Evolutionary conservation across 2,329 filamentous ascomycete genomes (phyloP).

Genomic region (Passalora sequoiae): DNA sequence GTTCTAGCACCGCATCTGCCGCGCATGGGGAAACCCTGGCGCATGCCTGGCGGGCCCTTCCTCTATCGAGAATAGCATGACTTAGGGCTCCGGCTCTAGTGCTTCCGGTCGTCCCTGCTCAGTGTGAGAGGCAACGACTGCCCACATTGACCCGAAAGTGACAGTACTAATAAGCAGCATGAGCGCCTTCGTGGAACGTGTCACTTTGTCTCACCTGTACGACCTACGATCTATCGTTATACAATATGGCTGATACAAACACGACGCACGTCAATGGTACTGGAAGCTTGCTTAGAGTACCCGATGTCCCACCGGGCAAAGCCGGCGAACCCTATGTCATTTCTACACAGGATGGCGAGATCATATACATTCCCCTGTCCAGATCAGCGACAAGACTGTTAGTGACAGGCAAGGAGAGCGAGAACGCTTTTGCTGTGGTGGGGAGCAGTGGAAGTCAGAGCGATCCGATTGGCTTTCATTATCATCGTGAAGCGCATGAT

Average conservation of each 20-base stretch:
- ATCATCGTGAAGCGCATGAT: conserved; percentile 53
- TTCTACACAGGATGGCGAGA: conserved; percentile 43
- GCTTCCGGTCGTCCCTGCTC: too few relatives aligned
- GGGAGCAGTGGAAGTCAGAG: conserved; percentile 45
- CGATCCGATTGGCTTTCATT: conserved; percentile 52
- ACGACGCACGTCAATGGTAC: background rate
- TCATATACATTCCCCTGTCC: conserved; percentile 49
- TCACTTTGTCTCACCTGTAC: background rate
- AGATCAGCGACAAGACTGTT: conserved; percentile 50
- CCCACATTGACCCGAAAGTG: too few relatives aligned
- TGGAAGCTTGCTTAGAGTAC: conserved; percentile 4
- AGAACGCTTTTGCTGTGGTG: conserved; percentile 49
- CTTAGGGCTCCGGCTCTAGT: background rate
- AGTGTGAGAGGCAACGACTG: too few relatives aligned
- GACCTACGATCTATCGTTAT: background rate
- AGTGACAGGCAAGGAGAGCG: conserved; percentile 49
- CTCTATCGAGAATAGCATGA: too few relatives aligned
- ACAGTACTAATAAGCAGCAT: too few relatives aligned
- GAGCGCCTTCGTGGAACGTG: too few relatives aligned
- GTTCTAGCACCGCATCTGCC: background rate
- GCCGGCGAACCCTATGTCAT: conserved; percentile 25
- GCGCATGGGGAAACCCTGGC: too few relatives aligned
- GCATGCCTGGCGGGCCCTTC: too few relatives aligned
- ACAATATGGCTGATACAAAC: conserved; percentile 5
- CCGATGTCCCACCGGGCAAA: conserved; percentile 18